These are phyloP conservation scores for Cytospora schulzeri DNA, from an alignment of 2,329 filamentous ascomycete genomes.

Conservation along the genomic window DNA sequence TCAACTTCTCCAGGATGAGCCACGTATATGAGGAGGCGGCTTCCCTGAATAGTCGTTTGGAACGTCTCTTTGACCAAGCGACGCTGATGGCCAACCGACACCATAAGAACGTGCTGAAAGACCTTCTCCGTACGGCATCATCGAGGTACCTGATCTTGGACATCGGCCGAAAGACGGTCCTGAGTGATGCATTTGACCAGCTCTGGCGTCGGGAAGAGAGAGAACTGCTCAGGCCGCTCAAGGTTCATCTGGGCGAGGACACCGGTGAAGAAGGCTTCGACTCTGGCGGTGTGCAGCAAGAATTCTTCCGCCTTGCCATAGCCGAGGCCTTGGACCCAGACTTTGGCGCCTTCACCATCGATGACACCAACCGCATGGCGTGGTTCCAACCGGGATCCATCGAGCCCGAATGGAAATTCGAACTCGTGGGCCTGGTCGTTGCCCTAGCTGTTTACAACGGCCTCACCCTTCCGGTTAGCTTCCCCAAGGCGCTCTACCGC, in stretches of 20 bases:
- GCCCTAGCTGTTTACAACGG: conserved; percentile 93
- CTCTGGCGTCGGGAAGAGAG: conserved; percentile 83
- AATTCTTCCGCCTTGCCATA: conserved; percentile 88
- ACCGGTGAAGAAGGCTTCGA: conserved; percentile 87
- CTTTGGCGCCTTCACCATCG: conserved; percentile 79
- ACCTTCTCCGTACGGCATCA: conserved; percentile 66
- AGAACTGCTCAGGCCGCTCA: conserved; percentile 82
- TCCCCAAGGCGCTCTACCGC: conserved; percentile 82
- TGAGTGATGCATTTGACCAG: conserved; percentile 80
- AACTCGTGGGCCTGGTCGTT: conserved; percentile 84
- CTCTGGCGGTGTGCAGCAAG: conserved; percentile 92
- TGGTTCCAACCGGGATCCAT: conserved; percentile 87
- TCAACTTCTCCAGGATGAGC: conserved; percentile 88
- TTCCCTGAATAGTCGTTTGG: conserved; percentile 58
- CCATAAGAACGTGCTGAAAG: conserved; percentile 63
- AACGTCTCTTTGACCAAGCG: conserved; percentile 55
- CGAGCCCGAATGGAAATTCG: conserved; percentile 86
- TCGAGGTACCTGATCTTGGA: conserved; percentile 72
- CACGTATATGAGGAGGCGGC: conserved; percentile 72
- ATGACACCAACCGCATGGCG: conserved; percentile 73
- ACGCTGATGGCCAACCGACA: conserved; percentile 58
- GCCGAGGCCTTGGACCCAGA: conserved; percentile 76
- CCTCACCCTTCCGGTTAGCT: conserved; percentile 84
- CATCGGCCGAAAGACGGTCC: conserved; percentile 66
- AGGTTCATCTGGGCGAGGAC: conserved; percentile 82